Base-by-base conservation (phyloP, 2,329 filamentous ascomycete genomes). In the Fusarium torreyae region DNA sequence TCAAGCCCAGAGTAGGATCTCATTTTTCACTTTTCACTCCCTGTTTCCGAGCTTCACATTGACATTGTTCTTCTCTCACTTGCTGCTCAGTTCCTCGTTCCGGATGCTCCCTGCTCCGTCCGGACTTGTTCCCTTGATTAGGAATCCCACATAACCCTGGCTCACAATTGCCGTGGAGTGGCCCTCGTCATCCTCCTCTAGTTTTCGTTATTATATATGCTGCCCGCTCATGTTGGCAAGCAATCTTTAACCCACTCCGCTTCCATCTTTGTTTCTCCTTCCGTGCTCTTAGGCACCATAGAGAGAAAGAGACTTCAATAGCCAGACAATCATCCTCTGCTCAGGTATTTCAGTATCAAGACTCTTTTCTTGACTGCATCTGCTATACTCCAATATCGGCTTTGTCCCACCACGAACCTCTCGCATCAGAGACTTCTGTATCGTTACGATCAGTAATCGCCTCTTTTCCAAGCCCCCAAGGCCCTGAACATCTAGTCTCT, bases 21-120 rank as follows among this genome's bases (percentile, higher is more conserved):
- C 67, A 69, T 50, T 60, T 70, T 64, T 69, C 67, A 67, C 17
- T 52, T 69, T 59, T 68, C 38, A 39, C 53, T 69, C 68, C 63
- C 63, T 69, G 66, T 58, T 68, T 52, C 43, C 40, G 18, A 59
- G 58, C 52, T 44, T 67, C 44, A 60, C 15, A 26, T 55, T 48
- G n/a, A 60, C 15, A 26, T 55, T 48, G n/a, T 28, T 51, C 42
- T 33, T 61, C 18, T 63, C 49, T 42, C 31, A 42, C 48, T 62
- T 54, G 57, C 46, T 57, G 34, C 24, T 48, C 40, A 55, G 39
- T 28, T 39, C 50, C 46, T 52, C 43, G 33, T 56, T 53, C 53
- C 57, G 67, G 67, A 70, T 48, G 20, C 67, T 67, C 24, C 33
- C 60, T 63, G 53, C 67, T 59, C 67, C 57, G 57, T 59, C 67